Evolutionary conservation across 805 yeast genomes (phyloP).

Genomic region (Vanderwaltozyma yarrowii): DNA sequence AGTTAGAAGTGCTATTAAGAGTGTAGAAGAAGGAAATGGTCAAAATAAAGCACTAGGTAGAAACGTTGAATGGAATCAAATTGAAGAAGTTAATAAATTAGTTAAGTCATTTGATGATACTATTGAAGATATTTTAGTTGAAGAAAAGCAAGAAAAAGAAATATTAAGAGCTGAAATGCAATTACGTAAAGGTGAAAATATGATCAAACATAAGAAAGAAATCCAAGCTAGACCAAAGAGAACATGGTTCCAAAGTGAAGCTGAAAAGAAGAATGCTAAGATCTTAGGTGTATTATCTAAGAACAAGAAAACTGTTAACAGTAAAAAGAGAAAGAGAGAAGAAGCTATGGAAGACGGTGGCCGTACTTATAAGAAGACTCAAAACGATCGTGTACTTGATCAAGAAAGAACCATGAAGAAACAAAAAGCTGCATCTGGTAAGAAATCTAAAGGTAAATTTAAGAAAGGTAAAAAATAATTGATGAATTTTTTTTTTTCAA

Average conservation of each 20-base stretch:
- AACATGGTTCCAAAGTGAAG: slow-evolving; percentile 81
- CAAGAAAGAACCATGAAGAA: slow-evolving; percentile 34
- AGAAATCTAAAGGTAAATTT: slow-evolving; percentile 19
- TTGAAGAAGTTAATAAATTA: slow-evolving; percentile 54
- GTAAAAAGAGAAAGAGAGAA: slow-evolving; percentile 60
- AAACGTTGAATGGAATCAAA: slow-evolving; percentile 80
- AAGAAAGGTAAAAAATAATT: background rate
- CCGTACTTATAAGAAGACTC: slow-evolving; percentile 73
- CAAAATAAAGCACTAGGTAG: slow-evolving; percentile 64
- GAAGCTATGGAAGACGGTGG: slow-evolving; percentile 48
- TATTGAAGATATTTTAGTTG: slow-evolving; percentile 69
- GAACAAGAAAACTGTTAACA: slow-evolving; percentile 44
- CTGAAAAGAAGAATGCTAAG: slow-evolving; percentile 34
- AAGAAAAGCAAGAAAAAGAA: slow-evolving; percentile 85
- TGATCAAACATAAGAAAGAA: slow-evolving; percentile 70
- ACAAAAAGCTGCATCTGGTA: slow-evolving; percentile 21
- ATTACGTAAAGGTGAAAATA: slow-evolving; percentile 71
- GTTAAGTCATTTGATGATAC: slow-evolving; percentile 50
- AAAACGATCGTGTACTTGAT: slow-evolving; percentile 50
- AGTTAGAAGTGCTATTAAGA: slow-evolving; percentile 81
- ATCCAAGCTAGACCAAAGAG: slow-evolving; percentile 85
- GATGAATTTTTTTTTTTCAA: background rate
- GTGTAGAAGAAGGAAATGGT: slow-evolving; percentile 40
- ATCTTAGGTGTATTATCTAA: slow-evolving; percentile 32
- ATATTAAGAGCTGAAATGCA: slow-evolving; percentile 86